A percentile compares a stretch with the other conserved stretches of the same genome.
phyloP scores from a whole-genome alignment of 75 land plant genomes.

The Ceratopteris richardii region DNA sequence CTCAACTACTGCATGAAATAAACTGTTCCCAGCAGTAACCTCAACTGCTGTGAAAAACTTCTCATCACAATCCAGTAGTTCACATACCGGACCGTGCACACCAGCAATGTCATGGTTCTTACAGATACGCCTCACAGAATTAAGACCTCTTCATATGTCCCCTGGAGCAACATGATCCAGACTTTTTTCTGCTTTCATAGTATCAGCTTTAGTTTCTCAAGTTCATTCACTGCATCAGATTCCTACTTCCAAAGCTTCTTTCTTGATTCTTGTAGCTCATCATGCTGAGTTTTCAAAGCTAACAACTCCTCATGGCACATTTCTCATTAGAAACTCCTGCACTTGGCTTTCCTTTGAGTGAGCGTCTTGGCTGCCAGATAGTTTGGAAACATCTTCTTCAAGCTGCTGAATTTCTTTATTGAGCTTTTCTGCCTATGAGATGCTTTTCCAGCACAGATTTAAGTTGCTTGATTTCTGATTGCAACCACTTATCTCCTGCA shows the following conservation, averaged over 20 bases:
- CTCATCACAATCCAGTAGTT: no score
- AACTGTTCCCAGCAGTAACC: no score
- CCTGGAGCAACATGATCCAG: constrained; percentile 98
- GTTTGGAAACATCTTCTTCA: constrained; percentile 38
- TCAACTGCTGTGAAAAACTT: constrained; percentile 97
- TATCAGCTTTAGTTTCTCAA: constrained; percentile 78
- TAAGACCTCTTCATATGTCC: constrained; percentile 86
- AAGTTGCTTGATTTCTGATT: constrained; percentile 77
- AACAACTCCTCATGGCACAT: constrained; percentile 40
- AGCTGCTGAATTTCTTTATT: constrained; percentile 63
- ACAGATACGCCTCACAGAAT: constrained; percentile 65
- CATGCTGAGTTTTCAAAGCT: constrained; percentile 45
- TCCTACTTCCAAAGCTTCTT: no score
- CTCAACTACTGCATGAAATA: no score
- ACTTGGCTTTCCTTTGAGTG: constrained; percentile 35
- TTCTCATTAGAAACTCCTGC: constrained; percentile 32
- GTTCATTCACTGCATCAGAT: no score
- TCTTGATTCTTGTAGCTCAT: constrained; percentile 71
- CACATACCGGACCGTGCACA: constrained; percentile 88
- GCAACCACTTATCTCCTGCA: constrained; percentile 92
- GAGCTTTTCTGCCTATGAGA: constrained; percentile 72
- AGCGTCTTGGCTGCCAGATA: constrained; percentile 39
- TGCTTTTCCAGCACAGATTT: constrained; percentile 53
- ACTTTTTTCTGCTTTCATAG: constrained; percentile 84
- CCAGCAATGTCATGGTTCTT: constrained; percentile 54